phyloP scores from a whole-genome alignment of 1,284 basidiomycete genomes.

The Naganishia liquefaciens region DNA sequence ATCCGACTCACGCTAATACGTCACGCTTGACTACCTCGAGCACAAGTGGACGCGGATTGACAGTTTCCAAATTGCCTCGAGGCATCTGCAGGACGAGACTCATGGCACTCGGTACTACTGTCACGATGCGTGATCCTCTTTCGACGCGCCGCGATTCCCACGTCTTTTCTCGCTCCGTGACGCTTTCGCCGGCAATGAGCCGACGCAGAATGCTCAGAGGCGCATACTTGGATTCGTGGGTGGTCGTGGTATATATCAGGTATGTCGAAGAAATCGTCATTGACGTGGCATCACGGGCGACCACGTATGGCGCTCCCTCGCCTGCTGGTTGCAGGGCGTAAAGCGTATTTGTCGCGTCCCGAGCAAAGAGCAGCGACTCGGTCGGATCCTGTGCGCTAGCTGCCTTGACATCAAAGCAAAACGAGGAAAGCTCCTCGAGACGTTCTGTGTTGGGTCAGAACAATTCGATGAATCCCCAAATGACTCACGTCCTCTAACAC shows the following conservation, averaged over 20 bases:
- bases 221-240: constrained; percentile 79
- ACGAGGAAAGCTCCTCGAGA: constrained; percentile 60
- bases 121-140: constrained; percentile 80
- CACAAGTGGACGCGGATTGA: constrained; percentile 88
- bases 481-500: constrained; percentile 2
- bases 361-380: constrained; percentile 62
- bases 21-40: constrained; percentile 76
- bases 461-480: not conserved
- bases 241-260: constrained; percentile 80
- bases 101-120: constrained; percentile 82
- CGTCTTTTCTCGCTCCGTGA: constrained; percentile 46
- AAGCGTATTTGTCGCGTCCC: constrained; percentile 67
- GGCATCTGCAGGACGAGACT: constrained; percentile 95
- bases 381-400: constrained; percentile 29
- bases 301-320: constrained; percentile 47
- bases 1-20: constrained; percentile 64
- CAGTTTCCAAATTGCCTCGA: constrained; percentile 92
- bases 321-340: constrained; percentile 54
- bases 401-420: constrained; percentile 59
- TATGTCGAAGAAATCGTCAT: constrained; percentile 78
- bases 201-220: constrained; percentile 57
- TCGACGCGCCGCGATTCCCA: constrained; percentile 80
- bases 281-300: constrained; percentile 71
- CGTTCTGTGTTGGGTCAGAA: constrained; percentile 6
- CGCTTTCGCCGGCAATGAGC: constrained; percentile 41